phyloP scores from a whole-genome alignment of 2,329 filamentous ascomycete genomes.

The Penicillium sp. region DNA sequence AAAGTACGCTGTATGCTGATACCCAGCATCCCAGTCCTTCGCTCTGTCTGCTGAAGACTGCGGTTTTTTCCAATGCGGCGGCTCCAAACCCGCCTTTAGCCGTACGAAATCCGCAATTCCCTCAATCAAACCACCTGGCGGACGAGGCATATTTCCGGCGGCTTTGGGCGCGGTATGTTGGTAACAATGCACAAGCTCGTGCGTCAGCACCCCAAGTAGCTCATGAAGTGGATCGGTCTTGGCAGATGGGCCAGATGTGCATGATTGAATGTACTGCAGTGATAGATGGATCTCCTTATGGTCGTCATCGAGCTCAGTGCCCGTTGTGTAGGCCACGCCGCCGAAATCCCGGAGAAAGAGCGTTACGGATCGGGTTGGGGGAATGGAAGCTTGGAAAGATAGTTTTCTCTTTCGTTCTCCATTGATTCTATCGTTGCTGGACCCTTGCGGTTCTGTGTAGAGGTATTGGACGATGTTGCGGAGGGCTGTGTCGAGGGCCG shows the following conservation, averaged over 20 bases:
- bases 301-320: slow-evolving; percentile 73
- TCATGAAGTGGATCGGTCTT: slow-evolving; percentile 51
- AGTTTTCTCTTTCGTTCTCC: slow-evolving; percentile 4
- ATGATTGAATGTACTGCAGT: slow-evolving; percentile 65
- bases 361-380: slow-evolving; percentile 80
- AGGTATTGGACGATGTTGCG: slow-evolving; percentile 69
- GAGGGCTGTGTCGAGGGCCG: slow-evolving; percentile 63
- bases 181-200: slow-evolving; percentile 94
- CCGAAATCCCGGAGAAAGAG: slow-evolving; percentile 75
- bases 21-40: slow-evolving; percentile 81
- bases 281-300: slow-evolving; percentile 95
- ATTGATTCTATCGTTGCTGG: background rate
- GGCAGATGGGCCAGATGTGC: slow-evolving; percentile 16
- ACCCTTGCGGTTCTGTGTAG: slow-evolving; percentile 53
- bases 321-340: slow-evolving; percentile 88
- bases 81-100: slow-evolving; percentile 68
- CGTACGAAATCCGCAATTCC: slow-evolving; percentile 93
- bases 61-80: slow-evolving; percentile 76
- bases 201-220: slow-evolving; percentile 79
- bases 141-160: slow-evolving; percentile 20
- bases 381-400: slow-evolving; percentile 42
- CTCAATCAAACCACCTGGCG: slow-evolving; percentile 78
- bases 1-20: slow-evolving; percentile 90
- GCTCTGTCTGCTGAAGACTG: slow-evolving; percentile 46
- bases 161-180: slow-evolving; percentile 69